Evolutionary conservation across 208 protist genomes (phyloP).

Genomic region (Angomonas deanei): DNA sequence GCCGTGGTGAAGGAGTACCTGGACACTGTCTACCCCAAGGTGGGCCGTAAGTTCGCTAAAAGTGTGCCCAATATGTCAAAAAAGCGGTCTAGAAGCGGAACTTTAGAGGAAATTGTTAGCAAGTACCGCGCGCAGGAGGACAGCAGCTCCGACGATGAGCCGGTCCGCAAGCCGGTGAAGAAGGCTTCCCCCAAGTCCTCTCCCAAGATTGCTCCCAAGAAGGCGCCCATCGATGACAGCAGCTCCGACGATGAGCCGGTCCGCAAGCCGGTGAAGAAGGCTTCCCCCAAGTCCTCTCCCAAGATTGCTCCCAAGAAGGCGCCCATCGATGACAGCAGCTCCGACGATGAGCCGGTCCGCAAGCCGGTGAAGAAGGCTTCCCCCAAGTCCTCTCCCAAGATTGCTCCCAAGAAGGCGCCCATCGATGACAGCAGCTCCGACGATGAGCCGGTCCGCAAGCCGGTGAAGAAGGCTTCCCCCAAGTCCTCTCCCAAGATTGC

Average conservation of each 20-base stretch:
- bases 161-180: conserved; percentile 5
- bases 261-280: conserved; percentile 2
- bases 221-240: conserved; percentile 23
- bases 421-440: conserved; percentile 16
- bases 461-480: conserved; percentile 19
- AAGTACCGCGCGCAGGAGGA: too few species aligned
- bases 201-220: conserved; percentile 5
- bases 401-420: conserved; percentile 18
- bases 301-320: conserved; percentile 31
- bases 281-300: conserved; percentile 9
- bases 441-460: neutral
- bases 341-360: conserved; percentile 33
- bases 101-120: too few species aligned
- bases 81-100: too few species aligned
- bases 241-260: conserved; percentile 14
- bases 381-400: conserved; percentile 15
- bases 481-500: conserved; percentile 30
- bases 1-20: too few species aligned
- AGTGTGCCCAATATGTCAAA: too few species aligned
- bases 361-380: conserved; percentile 37
- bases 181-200: neutral
- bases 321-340: conserved; percentile 20
- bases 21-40: too few species aligned
- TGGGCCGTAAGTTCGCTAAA: too few species aligned
- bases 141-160: conserved; percentile 9